Evolutionary conservation across 495 filamentous ascomycete species (phyloP), one percentile per base, ranked within the genome.

Genomic region (Talaromyces thailandensis): DNA sequence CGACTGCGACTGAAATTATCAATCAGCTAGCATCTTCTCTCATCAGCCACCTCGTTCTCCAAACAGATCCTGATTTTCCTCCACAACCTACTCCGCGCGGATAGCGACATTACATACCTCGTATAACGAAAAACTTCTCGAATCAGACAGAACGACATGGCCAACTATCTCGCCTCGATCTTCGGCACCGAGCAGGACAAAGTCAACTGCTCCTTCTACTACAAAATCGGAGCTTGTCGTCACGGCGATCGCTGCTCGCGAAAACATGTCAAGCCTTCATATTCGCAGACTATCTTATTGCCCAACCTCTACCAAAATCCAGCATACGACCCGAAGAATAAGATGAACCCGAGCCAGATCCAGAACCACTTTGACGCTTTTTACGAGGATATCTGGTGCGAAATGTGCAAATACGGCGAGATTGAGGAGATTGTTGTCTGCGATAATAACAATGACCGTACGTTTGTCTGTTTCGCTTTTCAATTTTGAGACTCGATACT

Each of bases 111-210:
- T 5, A 24, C 24, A 23, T 52, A 52, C 48, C 48, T 25, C 18
- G 18, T 40, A 40, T 40, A 40, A 5, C 35, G 35, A n/a, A n/a
- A n/a, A n/a, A 40, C 35, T 14, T 40, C 9, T 16, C 1, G 16
- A 48, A 31, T 11, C 21, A n/a, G 4, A 32, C 37, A 32, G 16
- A 35, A 37, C 55, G 50, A 28, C 72, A 88, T 88, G 84, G 93
- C 93, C 73, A 97, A 96, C 85, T 98, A 98, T 72, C 92, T 98
- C 73, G 94, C 94, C 73, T 96, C 91, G 70, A 98, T 98, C 79
- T 98, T 98, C 84, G 94, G 94, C 69, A 98, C 94, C 7, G 95
- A 98, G 81, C 95, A 97, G 74, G 94, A 98, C 86, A 98, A 98
- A 73, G 88, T 81, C 74, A 89, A 89, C 75, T 89, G 88, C 76